These are phyloP conservation scores for Porcisia hertigi DNA, from an alignment of 208 protist species.

Conservation along the genomic window DNA sequence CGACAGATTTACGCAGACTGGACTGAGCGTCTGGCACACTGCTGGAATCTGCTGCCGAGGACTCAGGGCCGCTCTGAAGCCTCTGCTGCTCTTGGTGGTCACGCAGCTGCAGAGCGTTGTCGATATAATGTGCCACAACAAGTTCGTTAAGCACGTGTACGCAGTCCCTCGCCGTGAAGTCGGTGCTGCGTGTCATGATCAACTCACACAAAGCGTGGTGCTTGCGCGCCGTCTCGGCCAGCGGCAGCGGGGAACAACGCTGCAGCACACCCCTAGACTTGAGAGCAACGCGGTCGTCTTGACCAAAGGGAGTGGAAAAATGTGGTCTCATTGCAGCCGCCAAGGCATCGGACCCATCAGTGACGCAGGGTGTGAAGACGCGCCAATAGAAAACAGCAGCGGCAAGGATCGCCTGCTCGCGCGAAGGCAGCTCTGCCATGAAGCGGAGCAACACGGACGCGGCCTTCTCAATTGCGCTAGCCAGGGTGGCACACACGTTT, in stretches of 20 bases:
- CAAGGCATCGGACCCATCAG: not conserved
- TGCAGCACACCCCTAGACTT: constrained; percentile 19
- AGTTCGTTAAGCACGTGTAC: constrained; percentile 60
- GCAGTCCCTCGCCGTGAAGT: constrained; percentile 38
- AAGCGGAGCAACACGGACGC: constrained; percentile 36
- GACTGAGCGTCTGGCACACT: not conserved
- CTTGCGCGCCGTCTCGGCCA: constrained; percentile 27
- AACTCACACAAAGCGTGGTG: constrained; percentile 37
- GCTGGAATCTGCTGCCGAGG: not conserved
- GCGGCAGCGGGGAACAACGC: constrained; percentile 8
- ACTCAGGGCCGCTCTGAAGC: not conserved
- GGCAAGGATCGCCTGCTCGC: constrained; percentile 41
- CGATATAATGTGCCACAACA: constrained; percentile 17
- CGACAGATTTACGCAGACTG: not conserved
- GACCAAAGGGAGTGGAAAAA: not conserved
- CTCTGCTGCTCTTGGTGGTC: not conserved
- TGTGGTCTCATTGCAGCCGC: not conserved
- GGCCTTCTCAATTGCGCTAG: constrained; percentile 15
- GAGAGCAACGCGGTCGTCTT: not conserved
- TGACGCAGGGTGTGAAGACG: constrained; percentile 14
- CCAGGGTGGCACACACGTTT: constrained; percentile 6
- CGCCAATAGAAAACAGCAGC: constrained; percentile 26
- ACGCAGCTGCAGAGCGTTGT: not conserved
- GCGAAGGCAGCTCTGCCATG: constrained; percentile 29
- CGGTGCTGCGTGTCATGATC: constrained; percentile 15